Evolutionary conservation across 163 green algal species (phyloP), one percentile per base, ranked within the genome.

Genomic region (Volvox carteri): DNA sequence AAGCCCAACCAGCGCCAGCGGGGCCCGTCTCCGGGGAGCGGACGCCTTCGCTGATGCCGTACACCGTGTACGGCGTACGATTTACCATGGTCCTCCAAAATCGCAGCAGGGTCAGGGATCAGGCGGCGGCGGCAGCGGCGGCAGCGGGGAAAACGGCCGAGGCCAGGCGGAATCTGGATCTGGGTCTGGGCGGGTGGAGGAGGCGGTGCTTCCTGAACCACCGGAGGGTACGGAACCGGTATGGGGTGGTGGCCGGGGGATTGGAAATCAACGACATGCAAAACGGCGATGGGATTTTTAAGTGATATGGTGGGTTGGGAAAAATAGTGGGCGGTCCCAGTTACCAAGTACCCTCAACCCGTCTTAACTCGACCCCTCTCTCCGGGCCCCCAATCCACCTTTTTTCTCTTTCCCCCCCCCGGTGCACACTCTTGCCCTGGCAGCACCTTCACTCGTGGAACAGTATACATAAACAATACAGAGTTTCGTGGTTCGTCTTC

Each of bases 171-270:
- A n/a, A n/a, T n/a, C n/a, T n/a, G n/a, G n/a, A n/a, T n/a, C 75
- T 11, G 48, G 5, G 5, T 12, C 75, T 5, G 75, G 75, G 48
- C 83, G 83, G 11, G 83, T 88, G 39, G 83, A 88, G 50, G 83
- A 88, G 48, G 68, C 50, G 14, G 3, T 21, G 19, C 68, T 88
- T 23, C 83, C 83, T 2, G 67, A 60, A 19, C 68, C 68, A 4
- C 83, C 83, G 8, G 48, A 74, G 0, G 83, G 83, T 88, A 28
- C 58, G 83, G 41, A n/a, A n/a, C n/a, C n/a, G n/a, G n/a, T n/a
- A n/a, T n/a, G n/a, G n/a, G n/a, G n/a, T n/a, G n/a, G n/a, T n/a
- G n/a, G n/a, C n/a, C n/a, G n/a, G n/a, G n/a, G n/a, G n/a, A n/a
- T n/a, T n/a, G n/a, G n/a, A n/a, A n/a, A n/a, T n/a, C n/a, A n/a